Evolutionary conservation across 164 flowering plant species (phyloP), one percentile per base, ranked within the genome.

Genomic region (Annona cherimola): DNA sequence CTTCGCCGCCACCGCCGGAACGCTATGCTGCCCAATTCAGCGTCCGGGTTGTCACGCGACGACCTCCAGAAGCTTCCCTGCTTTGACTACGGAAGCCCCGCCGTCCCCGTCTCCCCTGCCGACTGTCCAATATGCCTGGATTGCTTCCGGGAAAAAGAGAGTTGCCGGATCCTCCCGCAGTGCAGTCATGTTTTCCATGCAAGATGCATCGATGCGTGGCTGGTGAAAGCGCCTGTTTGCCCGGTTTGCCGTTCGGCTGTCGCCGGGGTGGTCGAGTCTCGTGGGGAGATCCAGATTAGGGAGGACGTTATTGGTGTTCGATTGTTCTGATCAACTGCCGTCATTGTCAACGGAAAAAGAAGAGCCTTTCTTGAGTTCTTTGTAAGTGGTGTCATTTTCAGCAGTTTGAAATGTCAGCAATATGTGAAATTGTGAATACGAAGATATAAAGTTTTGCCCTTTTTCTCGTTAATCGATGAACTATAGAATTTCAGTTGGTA

Each of bases 51-150:
- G 12, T 80, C 84, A 7, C 54, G 40, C 2, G 65, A 66, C 0
- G 82, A 83, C 20, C 68, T 87, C 7, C 71, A 59, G 19, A 76
- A 63, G 69, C 81, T 88, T 4, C 83, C 84, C 5, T 75, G 79
- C 45, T 85, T 84, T 72, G 63, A 71, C 54, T 81, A 76, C 74
- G 68, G 69, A 9, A 16, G 57, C 2, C 50, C 57, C 1, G 71
- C 57, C 11, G n/a, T 59, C 14, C 20, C 3, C 19, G 19, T 45
- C 42, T 41, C 63, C 35, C 57, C 9, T 8, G 5, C 43, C 46
- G 84, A 83, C 6, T 90, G 93, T 59, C 84, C 81, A 16, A 81
- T 90, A 45, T 90, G 93, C 74, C 78, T 89, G 76, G 92, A 87
- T 6, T 72, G 62, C 41, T 78, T 86, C 35, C 60, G 67, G 16